phyloP scores from a whole-genome alignment of 768 basidiomycete genomes.

The Boletus vinaceobasis region DNA sequence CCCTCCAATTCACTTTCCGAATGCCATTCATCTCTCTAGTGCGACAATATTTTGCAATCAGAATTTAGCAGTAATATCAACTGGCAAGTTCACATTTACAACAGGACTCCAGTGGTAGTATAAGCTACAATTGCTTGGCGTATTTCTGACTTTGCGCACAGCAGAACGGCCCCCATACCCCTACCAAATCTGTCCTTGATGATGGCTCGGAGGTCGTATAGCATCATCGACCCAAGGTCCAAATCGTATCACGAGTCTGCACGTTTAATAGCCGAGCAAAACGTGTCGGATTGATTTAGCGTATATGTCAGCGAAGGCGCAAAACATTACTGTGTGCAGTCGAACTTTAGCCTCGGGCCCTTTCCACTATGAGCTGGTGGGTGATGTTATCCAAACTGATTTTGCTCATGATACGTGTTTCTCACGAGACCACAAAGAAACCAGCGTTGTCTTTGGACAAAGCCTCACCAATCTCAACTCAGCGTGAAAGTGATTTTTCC shows the following conservation, averaged over 20 bases:
- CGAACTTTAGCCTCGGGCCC: too few relatives aligned
- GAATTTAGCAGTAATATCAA: neutral
- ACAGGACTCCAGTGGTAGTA: neutral
- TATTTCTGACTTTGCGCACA: neutral
- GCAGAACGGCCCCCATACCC: neutral
- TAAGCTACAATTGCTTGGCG: neutral
- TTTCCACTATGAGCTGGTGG: neutral
- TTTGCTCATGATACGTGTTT: neutral
- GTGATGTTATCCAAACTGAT: neutral
- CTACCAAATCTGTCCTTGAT: neutral
- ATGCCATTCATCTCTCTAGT: neutral
- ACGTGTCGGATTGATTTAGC: neutral
- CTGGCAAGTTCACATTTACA: neutral
- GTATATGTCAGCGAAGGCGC: neutral
- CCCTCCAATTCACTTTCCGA: neutral
- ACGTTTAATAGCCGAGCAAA: too few relatives aligned
- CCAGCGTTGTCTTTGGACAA: neutral
- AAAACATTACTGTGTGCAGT: neutral
- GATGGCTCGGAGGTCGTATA: neutral
- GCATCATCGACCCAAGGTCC: neutral
- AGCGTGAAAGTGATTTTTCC: too few relatives aligned
- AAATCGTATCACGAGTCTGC: neutral
- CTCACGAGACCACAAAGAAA: neutral
- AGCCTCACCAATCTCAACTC: neutral
- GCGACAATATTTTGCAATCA: neutral